Evolutionary conservation across 306 rosid species (phyloP), one percentile per base, ranked within the genome.

Genomic region (Styphnolobium japonicum): DNA sequence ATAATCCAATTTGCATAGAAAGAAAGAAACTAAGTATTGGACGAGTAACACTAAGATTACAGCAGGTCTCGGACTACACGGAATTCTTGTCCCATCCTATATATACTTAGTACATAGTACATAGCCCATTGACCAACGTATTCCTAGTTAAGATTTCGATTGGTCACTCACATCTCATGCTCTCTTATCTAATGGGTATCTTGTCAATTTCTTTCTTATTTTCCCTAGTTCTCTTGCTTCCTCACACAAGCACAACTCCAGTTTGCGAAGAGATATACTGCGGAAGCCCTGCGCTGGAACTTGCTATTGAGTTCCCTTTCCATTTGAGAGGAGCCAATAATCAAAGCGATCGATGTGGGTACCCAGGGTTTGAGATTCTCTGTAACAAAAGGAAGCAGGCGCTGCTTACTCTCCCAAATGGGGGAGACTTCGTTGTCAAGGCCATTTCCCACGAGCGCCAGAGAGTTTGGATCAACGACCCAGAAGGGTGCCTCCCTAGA

Each of bases 291-390:
- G 0, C 29, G 7, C 4, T 0, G 6, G 67, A 6, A 42, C 31
- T 58, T 4, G 10, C 10, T 0, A 65, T 87, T 18, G 49, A 36
- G 10, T 85, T 78, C 69, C 92, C 92, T n/a, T 86, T 82, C 66
- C 34, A 71, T 14, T 37, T 86, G 19, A 69, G 12, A 40, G 12
- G 15, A 2, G 4, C 2, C 1, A 27, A 73, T n/a, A 62, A 73
- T 5, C 16, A 6, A 16, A 1, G 0, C 4, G 0, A 0, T 7
- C 11, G 71, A 9, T 82, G 87, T 2, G 74, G 80, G 18, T 73
- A 61, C 64, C 55, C 71, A 1, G 74, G 77, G 0, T 85, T 85
- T 49, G 75, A 78, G 10, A 40, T 81, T 71, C 25, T 2, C 0
- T 85, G 88, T 12, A 63, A 61, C 51, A 0, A 67, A 1, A 23